phyloP scores from a whole-genome alignment of 805 yeast species.

The Candida qinlingensis region DNA sequence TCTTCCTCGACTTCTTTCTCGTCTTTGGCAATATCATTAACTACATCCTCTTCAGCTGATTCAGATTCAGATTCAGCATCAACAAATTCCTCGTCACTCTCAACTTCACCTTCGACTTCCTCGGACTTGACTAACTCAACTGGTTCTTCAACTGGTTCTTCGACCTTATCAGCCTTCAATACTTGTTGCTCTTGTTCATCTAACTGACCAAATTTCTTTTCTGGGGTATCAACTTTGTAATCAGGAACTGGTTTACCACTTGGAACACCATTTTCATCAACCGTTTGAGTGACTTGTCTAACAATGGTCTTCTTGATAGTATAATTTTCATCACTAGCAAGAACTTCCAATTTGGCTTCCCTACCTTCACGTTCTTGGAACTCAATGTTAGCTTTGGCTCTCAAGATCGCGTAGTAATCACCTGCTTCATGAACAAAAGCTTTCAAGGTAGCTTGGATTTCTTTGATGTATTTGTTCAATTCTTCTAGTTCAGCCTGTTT shows the following conservation, averaged over 20 bases:
- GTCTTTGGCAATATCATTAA: not conserved
- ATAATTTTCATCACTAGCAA: not conserved
- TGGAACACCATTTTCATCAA: conserved; percentile 6
- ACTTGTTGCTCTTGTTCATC: not conserved
- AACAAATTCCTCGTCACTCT: not conserved
- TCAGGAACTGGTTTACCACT: not conserved
- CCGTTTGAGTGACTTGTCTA: not conserved
- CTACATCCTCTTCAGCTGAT: no score
- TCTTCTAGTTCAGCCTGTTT: conserved; percentile 28
- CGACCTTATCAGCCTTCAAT: not conserved
- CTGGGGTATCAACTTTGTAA: no score
- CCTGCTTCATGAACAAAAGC: conserved; percentile 55
- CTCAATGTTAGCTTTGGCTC: conserved; percentile 53
- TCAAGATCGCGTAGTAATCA: conserved; percentile 49
- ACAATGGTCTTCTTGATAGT: not conserved
- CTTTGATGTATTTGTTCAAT: conserved; percentile 29
- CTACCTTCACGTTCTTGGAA: conserved; percentile 49
- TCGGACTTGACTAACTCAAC: not conserved
- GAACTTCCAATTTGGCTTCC: conserved; percentile 23
- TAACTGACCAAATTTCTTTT: no score
- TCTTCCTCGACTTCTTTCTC: not conserved
- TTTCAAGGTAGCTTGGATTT: conserved; percentile 36
- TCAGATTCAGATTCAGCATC: not conserved
- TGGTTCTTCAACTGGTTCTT: not conserved
- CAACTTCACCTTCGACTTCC: not conserved